Evolutionary conservation across 2,329 filamentous ascomycete genomes (phyloP), one percentile per base, ranked within the genome.

Genomic region (Nothopassalora personata): DNA sequence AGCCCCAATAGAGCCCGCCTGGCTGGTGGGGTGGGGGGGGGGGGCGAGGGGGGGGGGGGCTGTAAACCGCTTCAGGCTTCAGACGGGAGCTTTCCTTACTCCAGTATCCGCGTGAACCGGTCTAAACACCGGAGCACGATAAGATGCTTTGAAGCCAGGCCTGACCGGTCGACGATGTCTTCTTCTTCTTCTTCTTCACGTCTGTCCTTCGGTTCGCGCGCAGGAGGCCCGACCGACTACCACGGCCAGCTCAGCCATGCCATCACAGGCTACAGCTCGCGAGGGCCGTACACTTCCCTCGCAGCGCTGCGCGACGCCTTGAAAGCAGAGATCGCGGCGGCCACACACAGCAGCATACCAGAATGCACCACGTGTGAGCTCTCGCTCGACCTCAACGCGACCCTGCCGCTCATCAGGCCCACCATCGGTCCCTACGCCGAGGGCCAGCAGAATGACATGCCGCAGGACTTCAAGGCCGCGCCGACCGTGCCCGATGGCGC

Each of bases 401-500:
- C 59, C 13, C 50, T 71, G 2, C 63, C 67, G 7, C 64, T 71
- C 5, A 47, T 69, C 34, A 63, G 68, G 18, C 69, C 69, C 1
- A 57, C 47, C 36, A 68, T 70, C 18, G 69, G 69, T 15, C 68
- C 68, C 7, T 71, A 71, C 50, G 57, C 67, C 23, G 60, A 69
- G 4, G 66, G 65, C 18, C 66, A 67, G 23, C 58, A 59, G 34
- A 64, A 71, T 34, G 69, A 71, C 56, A 54, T 71, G n/a, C 68
- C 69, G 15, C 43, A 51, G 4, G 64, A 70, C 33, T 71, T 67
- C 66, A 69, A 69, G 56, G 56, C 54, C 27, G 27, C 23, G 30
- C 30, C 15, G 39, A 65, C 55, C 31, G 18, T 48, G 5, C 43
- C 46, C 27, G 64, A 62, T 51, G 23, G 57, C 28, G 33, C 36